phyloP scores from a whole-genome alignment of 306 rosid genomes.

The Quercus mongolica region DNA sequence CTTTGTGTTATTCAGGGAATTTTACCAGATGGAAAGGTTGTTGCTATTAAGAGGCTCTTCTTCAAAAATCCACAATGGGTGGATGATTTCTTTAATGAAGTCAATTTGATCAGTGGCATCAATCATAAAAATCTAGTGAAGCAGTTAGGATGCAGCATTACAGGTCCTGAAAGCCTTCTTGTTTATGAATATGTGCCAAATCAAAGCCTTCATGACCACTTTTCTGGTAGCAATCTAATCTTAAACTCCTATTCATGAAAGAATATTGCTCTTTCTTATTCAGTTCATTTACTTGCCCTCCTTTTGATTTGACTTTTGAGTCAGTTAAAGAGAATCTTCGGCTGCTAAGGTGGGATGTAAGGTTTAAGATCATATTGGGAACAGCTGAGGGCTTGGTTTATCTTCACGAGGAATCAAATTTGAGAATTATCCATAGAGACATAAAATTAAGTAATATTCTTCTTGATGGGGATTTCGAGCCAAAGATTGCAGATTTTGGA shows the following conservation, averaged over 20 bases:
- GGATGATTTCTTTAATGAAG: constrained; percentile 49
- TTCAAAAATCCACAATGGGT: constrained; percentile 52
- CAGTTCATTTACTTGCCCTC: background rate
- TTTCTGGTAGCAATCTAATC: constrained; percentile 36
- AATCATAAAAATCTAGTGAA: constrained; percentile 46
- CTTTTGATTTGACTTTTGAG: background rate
- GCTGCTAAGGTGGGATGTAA: constrained; percentile 31
- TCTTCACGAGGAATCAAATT: constrained; percentile 58
- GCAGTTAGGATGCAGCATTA: constrained; percentile 67
- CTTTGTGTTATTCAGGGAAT: constrained; percentile 25
- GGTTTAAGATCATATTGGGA: constrained; percentile 35
- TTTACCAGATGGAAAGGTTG: constrained; percentile 30
- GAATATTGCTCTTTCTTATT: background rate
- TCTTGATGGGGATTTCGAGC: constrained; percentile 46
- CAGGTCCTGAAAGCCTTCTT: constrained; percentile 77
- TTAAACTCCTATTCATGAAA: background rate
- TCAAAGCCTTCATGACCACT: constrained; percentile 53
- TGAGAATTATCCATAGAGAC: constrained; percentile 71
- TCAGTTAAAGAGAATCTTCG: constrained; percentile 12
- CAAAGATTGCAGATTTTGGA: constrained; percentile 76
- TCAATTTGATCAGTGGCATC: constrained; percentile 37
- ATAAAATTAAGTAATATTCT: constrained; percentile 57
- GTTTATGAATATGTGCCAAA: constrained; percentile 70
- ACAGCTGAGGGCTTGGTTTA: constrained; percentile 65
- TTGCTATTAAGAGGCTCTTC: constrained; percentile 53